Conservation (phyloP, 1,139 yeast species). For the Diutina pseudorugosa region DNA sequence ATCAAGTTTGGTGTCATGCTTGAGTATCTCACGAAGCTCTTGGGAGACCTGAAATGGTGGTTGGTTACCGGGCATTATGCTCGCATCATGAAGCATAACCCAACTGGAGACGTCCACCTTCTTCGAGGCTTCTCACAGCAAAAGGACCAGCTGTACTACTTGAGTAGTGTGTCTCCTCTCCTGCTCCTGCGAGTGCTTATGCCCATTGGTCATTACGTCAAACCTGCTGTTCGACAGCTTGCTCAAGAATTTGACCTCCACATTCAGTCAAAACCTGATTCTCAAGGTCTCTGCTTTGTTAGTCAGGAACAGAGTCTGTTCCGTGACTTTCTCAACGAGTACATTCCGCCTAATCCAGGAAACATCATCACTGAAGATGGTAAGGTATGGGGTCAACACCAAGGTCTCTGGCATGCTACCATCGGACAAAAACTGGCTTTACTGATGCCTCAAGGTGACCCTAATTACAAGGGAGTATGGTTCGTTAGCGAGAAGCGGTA, state of each 20-base stretch:
- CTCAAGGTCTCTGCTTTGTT: slow-evolving; percentile 93
- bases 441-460: slow-evolving; percentile 80
- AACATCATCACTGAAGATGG: slow-evolving; percentile 67
- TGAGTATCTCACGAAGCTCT: slow-evolving; percentile 33
- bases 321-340: slow-evolving; percentile 64
- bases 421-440: slow-evolving; percentile 79
- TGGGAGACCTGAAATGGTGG: slow-evolving; percentile 48
- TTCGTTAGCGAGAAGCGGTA: slow-evolving; percentile 62
- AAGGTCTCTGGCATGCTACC: slow-evolving; percentile 89
- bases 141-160: slow-evolving; percentile 88
- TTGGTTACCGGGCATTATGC: slow-evolving; percentile 93
- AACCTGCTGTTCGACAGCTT: slow-evolving; percentile 58
- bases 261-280: slow-evolving; percentile 74
- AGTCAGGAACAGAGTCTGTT: slow-evolving; percentile 62
- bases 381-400: slow-evolving; percentile 64
- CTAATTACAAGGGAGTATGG: slow-evolving; percentile 70
- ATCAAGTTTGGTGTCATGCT: slow-evolving; percentile 78
- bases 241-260: slow-evolving; percentile 46
- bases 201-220: slow-evolving; percentile 71
- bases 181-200: slow-evolving; percentile 43
- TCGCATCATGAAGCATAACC: slow-evolving; percentile 31
- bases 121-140: slow-evolving; percentile 44
- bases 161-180: slow-evolving; percentile 49
- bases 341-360: slow-evolving; percentile 63
- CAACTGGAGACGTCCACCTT: slow-evolving; percentile 25